Percentiles rank a stretch among this genome's conserved stretches.
Evolutionary conservation across 495 filamentous ascomycete species (phyloP).

Genomic region (Aspergillus carlsbadensis): DNA sequence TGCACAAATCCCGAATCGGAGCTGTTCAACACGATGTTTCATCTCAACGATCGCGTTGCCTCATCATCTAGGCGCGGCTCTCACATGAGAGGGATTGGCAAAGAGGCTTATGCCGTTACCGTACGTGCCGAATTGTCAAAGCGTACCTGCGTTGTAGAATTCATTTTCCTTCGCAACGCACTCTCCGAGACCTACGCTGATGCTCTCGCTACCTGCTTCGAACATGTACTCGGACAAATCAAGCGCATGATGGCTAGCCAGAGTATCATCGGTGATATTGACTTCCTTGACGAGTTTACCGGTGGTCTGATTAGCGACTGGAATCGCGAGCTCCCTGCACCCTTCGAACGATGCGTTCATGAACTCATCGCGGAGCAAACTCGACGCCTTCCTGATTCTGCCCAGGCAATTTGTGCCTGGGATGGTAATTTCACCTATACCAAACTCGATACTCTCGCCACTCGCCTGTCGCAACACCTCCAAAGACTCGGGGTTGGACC

Average conservation of each 20-base stretch:
- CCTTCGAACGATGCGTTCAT: constrained; percentile 46
- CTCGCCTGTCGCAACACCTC: background rate
- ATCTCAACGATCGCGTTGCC: background rate
- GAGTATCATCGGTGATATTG: constrained; percentile 25
- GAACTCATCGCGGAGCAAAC: constrained; percentile 46
- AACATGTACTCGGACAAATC: constrained; percentile 26
- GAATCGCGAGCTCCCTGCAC: constrained; percentile 32
- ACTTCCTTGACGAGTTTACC: constrained; percentile 32
- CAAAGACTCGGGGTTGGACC: constrained; percentile 24
- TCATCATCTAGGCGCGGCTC: background rate
- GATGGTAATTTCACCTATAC: background rate
- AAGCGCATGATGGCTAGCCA: background rate
- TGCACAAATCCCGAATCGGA: background rate
- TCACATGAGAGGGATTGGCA: background rate
- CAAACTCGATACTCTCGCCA: background rate
- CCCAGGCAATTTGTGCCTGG: constrained; percentile 31
- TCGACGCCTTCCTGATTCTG: constrained; percentile 24
- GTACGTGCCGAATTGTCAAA: background rate
- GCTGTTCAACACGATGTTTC: background rate
- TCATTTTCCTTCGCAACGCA: background rate
- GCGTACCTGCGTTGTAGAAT: background rate
- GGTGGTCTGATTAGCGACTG: constrained; percentile 33
- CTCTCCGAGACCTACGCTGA: background rate
- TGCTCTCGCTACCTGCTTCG: constrained; percentile 26
- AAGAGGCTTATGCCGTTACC: background rate